These are phyloP conservation scores for Colletotrichum theobromicola DNA, from an alignment of 2,329 filamentous ascomycete genomes.

Conservation along the genomic window DNA sequence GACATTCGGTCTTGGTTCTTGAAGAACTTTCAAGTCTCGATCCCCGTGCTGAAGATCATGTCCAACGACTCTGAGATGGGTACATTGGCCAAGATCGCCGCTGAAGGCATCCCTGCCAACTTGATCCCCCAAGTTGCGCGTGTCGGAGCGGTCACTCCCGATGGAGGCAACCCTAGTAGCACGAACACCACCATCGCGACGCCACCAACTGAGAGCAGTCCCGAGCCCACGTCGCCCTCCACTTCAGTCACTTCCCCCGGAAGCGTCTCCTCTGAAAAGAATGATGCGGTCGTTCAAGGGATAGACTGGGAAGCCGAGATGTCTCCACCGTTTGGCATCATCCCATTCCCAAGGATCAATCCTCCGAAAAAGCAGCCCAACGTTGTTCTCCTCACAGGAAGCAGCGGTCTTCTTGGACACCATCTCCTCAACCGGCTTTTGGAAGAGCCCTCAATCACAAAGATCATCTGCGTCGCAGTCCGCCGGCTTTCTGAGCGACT, in stretches of 20 bases:
- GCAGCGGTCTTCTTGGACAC: not conserved
- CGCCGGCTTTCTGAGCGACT: not conserved
- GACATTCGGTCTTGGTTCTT: conserved; percentile 52
- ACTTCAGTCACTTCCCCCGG: not conserved
- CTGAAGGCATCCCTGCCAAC: not conserved
- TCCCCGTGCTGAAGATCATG: conserved; percentile 42
- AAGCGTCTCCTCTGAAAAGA: not conserved
- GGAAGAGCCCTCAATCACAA: not conserved
- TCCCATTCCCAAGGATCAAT: not conserved
- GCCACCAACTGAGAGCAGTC: not conserved
- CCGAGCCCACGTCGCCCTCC: not conserved
- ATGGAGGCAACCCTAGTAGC: not conserved
- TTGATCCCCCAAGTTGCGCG: not conserved
- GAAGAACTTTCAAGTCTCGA: conserved; percentile 45
- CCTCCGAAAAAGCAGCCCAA: not conserved
- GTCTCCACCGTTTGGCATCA: not conserved
- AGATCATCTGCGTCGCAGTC: not conserved
- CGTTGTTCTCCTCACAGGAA: not conserved
- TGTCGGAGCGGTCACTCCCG: not conserved
- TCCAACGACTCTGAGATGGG: not conserved
- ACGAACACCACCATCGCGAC: conserved; percentile 24
- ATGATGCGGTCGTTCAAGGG: not conserved
- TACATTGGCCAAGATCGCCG: not conserved
- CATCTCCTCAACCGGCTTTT: not conserved
- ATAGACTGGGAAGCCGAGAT: conserved; percentile 21